Percentiles rank a stretch among this genome's conserved stretches.
These are phyloP conservation scores for Medicago lupulina DNA, from an alignment of 306 rosid genomes.

Conservation along the genomic window DNA sequence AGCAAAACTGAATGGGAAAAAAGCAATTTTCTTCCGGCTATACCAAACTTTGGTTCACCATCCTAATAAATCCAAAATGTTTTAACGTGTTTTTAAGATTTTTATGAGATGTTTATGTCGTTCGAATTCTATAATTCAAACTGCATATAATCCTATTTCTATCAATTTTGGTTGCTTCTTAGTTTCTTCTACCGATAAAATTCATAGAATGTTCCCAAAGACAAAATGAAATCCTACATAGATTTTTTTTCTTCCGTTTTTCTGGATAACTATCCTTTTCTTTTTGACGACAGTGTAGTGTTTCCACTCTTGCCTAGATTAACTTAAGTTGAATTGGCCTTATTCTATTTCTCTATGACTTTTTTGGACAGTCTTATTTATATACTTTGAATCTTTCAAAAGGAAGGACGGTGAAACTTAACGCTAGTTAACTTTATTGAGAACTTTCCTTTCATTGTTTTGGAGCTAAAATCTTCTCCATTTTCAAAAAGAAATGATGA, in stretches of 20 bases:
- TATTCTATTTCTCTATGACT: conserved; percentile 20
- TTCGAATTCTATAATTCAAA: too few species aligned
- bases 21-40: not conserved
- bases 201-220: not conserved
- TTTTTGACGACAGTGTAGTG: conserved; percentile 31
- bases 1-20: too few species aligned
- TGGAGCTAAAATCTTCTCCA: too few species aligned
- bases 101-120: too few species aligned
- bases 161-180: not conserved
- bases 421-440: too few species aligned
- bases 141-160: not conserved
- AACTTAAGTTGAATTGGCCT: conserved; percentile 33
- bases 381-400: conserved; percentile 40
- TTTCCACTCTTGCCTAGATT: conserved; percentile 26
- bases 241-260: conserved; percentile 6
- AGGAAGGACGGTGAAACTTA: conserved; percentile 29
- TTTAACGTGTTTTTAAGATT: too few species aligned
- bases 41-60: not conserved
- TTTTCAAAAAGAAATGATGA: too few species aligned
- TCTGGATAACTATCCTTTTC: not conserved
- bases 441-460: too few species aligned
- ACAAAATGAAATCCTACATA: not conserved
- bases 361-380: not conserved
- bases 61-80: too few species aligned
- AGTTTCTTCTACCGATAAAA: not conserved